A percentile compares a stretch with the other conserved stretches of the same genome.
Evolutionary conservation across 164 flowering plant genomes (phyloP).

Genomic region (Stephania cephalantha): DNA sequence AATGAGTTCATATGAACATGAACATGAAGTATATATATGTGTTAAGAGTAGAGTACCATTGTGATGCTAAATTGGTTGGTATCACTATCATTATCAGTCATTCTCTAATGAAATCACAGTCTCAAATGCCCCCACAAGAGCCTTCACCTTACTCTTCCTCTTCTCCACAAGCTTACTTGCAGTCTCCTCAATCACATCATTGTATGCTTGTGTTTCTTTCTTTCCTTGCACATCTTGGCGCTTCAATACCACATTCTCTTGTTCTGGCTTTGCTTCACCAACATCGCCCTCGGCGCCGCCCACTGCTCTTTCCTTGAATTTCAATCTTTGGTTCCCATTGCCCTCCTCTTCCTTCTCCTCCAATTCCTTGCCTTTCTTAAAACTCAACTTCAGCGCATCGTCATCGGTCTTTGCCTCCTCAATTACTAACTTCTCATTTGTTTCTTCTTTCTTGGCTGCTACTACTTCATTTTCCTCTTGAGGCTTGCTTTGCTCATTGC

Average conservation of each 20-base stretch:
- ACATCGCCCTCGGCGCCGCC: neutral
- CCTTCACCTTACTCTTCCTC: slow-evolving; percentile 58
- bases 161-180: slow-evolving; percentile 45
- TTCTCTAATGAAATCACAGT: slow-evolving; percentile 43
- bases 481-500: neutral
- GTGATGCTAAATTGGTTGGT: neutral
- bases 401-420: neutral
- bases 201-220: slow-evolving; percentile 36
- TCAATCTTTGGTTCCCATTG: slow-evolving; percentile 11
- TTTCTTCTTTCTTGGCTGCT: neutral
- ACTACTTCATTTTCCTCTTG: neutral
- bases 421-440: neutral
- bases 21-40: neutral
- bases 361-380: slow-evolving; percentile 9
- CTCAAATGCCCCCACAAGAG: slow-evolving; percentile 65
- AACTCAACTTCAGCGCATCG: slow-evolving; percentile 2
- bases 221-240: slow-evolving; percentile 23
- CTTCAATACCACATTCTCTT: slow-evolving; percentile 16
- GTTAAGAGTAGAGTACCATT: neutral
- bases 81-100: neutral
- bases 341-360: slow-evolving; percentile 11
- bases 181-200: slow-evolving; percentile 63
- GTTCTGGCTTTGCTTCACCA: slow-evolving; percentile 10
- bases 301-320: slow-evolving; percentile 13
- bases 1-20: neutral